Conservation (phyloP, 768 basidiomycete genomes). For the Amanita muscaria region DNA sequence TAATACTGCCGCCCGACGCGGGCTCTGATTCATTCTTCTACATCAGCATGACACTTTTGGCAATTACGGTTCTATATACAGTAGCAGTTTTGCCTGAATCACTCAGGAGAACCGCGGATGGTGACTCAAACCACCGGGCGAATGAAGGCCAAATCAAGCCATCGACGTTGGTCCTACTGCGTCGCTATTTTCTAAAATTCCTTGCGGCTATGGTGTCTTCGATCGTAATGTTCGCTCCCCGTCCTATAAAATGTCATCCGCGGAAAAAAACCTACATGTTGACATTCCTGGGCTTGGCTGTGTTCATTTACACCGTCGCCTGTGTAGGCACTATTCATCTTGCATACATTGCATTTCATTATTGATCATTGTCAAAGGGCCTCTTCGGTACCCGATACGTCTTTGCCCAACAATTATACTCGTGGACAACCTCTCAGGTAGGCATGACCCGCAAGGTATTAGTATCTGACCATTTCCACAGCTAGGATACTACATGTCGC, state of each 20-base stretch:
- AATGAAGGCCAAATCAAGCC: constrained; percentile 19
- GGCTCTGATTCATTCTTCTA: constrained; percentile 44
- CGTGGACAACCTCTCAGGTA: constrained; percentile 56
- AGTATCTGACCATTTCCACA: no score
- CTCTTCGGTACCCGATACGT: constrained; percentile 69
- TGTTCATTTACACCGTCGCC: constrained; percentile 59
- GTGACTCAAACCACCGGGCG: constrained; percentile 13
- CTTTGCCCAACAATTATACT: constrained; percentile 65
- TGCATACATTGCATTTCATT: not conserved
- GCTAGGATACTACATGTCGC: constrained; percentile 70
- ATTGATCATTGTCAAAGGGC: constrained; percentile 36
- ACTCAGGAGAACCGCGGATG: constrained; percentile 20
- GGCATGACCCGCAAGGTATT: constrained; percentile 4
- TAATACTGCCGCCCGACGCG: constrained; percentile 52
- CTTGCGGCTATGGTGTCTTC: constrained; percentile 48
- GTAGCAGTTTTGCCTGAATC: constrained; percentile 49
- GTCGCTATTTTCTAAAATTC: constrained; percentile 21
- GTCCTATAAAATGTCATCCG: constrained; percentile 29
- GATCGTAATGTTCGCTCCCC: constrained; percentile 61
- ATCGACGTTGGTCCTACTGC: constrained; percentile 21
- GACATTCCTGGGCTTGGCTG: constrained; percentile 51
- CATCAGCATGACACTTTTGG: constrained; percentile 31
- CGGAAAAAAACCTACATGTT: constrained; percentile 63
- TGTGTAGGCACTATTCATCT: constrained; percentile 34
- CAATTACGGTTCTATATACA: constrained; percentile 29